phyloP scores from a whole-genome alignment of 2,329 filamentous ascomycete species.

The Penicillium sp. region DNA sequence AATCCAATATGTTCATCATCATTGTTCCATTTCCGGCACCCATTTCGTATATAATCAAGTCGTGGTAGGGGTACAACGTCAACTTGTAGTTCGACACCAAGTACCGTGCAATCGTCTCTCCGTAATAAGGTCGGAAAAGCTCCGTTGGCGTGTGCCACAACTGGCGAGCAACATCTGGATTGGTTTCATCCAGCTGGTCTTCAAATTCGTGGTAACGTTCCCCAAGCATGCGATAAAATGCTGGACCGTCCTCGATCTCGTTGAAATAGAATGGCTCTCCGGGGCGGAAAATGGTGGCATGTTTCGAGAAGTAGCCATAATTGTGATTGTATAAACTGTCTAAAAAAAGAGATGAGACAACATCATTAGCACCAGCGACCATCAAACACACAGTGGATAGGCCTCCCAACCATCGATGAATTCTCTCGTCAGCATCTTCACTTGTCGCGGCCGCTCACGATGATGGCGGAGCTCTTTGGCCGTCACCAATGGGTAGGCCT shows the following conservation, averaged over 20 bases:
- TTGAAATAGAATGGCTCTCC: conserved; percentile 86
- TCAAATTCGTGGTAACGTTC: conserved; percentile 83
- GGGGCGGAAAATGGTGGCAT: conserved; percentile 89
- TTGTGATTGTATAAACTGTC: conserved; percentile 89
- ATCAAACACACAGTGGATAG: too few relatives aligned
- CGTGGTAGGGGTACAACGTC: conserved; percentile 86
- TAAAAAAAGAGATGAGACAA: too few relatives aligned
- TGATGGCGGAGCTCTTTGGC: conserved; percentile 65
- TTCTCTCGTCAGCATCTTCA: conserved; percentile 95
- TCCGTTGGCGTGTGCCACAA: conserved; percentile 98
- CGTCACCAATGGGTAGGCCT: conserved; percentile 82
- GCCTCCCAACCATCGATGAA: conserved; percentile 99
- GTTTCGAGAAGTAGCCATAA: conserved; percentile 94
- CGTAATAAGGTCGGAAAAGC: conserved; percentile 91
- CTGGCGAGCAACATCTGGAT: conserved; percentile 69
- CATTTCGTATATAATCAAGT: conserved; percentile 97
- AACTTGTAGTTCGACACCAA: conserved; percentile 93
- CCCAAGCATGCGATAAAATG: conserved; percentile 69
- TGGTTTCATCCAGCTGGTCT: conserved; percentile 66
- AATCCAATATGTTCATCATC: conserved; percentile 96
- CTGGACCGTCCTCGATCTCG: conserved; percentile 68
- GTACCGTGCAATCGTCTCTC: conserved; percentile 89
- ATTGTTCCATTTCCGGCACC: conserved; percentile 92
- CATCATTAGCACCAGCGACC: too few relatives aligned
- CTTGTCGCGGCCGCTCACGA: conserved; percentile 67